A percentile compares a stretch with the other conserved stretches of the same genome.
Conservation (phyloP, 805 yeast species). For the Metschnikowia continentalis region DNA sequence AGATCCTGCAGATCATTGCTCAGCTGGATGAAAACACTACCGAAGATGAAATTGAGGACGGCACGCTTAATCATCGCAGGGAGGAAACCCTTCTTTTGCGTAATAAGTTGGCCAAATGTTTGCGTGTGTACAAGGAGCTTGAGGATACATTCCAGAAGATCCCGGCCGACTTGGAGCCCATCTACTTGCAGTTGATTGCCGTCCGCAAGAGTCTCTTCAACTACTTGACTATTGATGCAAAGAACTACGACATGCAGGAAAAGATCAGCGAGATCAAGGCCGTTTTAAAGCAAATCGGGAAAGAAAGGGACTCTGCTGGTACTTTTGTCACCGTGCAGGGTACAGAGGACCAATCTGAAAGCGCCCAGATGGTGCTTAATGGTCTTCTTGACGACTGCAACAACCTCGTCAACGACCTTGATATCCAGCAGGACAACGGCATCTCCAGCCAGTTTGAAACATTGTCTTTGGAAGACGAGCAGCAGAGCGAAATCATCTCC, state of each 20-base stretch:
- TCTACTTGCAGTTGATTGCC: slow-evolving; percentile 57
- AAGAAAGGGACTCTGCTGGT: slow-evolving; percentile 52
- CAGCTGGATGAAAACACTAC: slow-evolving; percentile 15
- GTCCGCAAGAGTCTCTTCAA: slow-evolving; percentile 55
- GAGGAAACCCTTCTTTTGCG: slow-evolving; percentile 62
- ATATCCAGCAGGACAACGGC: slow-evolving; percentile 37
- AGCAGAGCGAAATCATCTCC: slow-evolving; percentile 34
- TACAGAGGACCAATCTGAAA: slow-evolving; percentile 20
- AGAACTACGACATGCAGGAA: slow-evolving; percentile 5
- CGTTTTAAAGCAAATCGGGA: slow-evolving; percentile 27
- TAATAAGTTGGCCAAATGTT: slow-evolving; percentile 62
- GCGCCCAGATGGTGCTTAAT: slow-evolving; percentile 50
- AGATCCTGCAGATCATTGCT: slow-evolving; percentile 61
- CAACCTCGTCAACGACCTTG: slow-evolving; percentile 65
- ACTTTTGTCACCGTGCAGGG: slow-evolving; percentile 35
- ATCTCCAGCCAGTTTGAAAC: slow-evolving; percentile 22
- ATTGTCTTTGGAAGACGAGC: slow-evolving; percentile 26
- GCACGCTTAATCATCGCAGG: slow-evolving; percentile 31
- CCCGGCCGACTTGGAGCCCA: slow-evolving; percentile 34
- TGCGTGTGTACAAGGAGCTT: slow-evolving; percentile 52
- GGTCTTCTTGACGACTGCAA: slow-evolving; percentile 83
- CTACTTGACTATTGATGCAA: slow-evolving; percentile 22
- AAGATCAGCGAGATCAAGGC: slow-evolving; percentile 21
- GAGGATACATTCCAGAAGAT: slow-evolving; percentile 46
- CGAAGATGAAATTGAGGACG: slow-evolving; percentile 11